Percentiles rank a stretch among this genome's conserved stretches.
phyloP scores from a whole-genome alignment of 2,329 filamentous ascomycete genomes.

The Monosporascus sp. region DNA sequence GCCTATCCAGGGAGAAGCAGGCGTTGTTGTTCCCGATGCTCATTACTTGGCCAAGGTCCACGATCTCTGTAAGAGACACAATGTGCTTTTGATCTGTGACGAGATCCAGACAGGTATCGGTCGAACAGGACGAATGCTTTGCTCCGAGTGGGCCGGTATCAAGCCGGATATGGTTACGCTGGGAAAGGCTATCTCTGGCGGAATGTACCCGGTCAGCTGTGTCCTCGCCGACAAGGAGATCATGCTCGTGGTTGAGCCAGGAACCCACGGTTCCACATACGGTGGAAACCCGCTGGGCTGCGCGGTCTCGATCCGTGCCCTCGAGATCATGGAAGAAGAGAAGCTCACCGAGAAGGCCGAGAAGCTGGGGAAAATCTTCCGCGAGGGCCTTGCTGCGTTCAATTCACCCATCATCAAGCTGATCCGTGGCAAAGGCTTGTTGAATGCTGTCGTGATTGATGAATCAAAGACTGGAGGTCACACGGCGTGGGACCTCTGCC shows the following conservation, averaged over 20 bases:
- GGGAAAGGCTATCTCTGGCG: constrained; percentile 95
- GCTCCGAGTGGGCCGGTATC: constrained; percentile 90
- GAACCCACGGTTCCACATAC: constrained; percentile 97
- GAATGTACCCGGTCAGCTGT: constrained; percentile 97
- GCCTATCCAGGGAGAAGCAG: constrained; percentile 95
- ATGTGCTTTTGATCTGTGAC: constrained; percentile 92
- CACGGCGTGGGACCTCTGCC: constrained; percentile 92
- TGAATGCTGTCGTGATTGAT: constrained; percentile 96
- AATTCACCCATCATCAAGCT: constrained; percentile 74
- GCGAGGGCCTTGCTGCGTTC: constrained; percentile 69
- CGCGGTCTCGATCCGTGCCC: constrained; percentile 88
- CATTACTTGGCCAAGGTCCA: constrained; percentile 78
- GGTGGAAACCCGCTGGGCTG: constrained; percentile 95
- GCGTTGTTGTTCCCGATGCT: constrained; percentile 89
- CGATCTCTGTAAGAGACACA: constrained; percentile 87
- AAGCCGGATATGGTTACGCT: constrained; percentile 93
- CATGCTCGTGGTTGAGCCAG: constrained; percentile 93
- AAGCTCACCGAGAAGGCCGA: constrained; percentile 79
- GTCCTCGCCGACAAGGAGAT: constrained; percentile 84
- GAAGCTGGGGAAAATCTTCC: constrained; percentile 74
- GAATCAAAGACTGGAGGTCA: constrained; percentile 79
- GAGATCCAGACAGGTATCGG: constrained; percentile 99
- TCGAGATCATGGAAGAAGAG: constrained; percentile 92
- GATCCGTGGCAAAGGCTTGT: constrained; percentile 84
- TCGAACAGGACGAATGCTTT: constrained; percentile 88